A percentile compares a stretch with the other conserved stretches of the same genome.
These are phyloP conservation scores for Aegilops sharonensis DNA, from an alignment of 176 grass and related monocot genomes.

Conservation along the genomic window DNA sequence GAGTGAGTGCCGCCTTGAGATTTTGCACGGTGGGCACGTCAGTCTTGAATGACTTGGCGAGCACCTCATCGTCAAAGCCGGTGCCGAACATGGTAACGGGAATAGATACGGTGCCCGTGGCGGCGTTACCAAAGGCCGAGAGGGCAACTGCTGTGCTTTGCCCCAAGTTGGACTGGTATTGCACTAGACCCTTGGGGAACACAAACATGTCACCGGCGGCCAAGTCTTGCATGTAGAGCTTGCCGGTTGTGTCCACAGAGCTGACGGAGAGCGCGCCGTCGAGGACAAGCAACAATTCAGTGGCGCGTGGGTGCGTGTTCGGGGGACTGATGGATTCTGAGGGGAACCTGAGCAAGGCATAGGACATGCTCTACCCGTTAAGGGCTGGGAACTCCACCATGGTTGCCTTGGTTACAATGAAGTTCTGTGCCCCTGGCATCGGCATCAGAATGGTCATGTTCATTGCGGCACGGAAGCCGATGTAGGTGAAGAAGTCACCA, in stretches of 20 bases:
- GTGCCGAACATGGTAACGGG: constrained; percentile 40
- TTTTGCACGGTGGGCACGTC: not conserved
- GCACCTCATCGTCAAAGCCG: not conserved
- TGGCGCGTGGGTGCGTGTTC: constrained; percentile 49
- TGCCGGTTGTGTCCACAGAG: constrained; percentile 32
- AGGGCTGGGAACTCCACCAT: constrained; percentile 40
- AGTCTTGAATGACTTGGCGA: constrained; percentile 37
- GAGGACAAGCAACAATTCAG: constrained; percentile 43
- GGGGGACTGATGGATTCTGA: constrained; percentile 28
- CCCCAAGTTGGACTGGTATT: constrained; percentile 34
- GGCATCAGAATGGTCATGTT: not conserved
- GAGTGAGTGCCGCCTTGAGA: not conserved
- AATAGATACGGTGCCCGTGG: not conserved
- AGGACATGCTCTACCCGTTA: constrained; percentile 45
- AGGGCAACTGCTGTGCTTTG: not conserved
- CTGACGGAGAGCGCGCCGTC: constrained; percentile 38
- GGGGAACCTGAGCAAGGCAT: constrained; percentile 29
- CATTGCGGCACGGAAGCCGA: not conserved
- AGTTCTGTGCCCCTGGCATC: not conserved
- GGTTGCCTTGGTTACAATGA: not conserved
- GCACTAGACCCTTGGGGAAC: constrained; percentile 46
- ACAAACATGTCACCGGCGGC: constrained; percentile 38
- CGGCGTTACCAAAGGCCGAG: constrained; percentile 27
- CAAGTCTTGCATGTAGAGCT: constrained; percentile 27
- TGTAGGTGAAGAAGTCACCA: constrained; percentile 2